Conservation (phyloP, 208 protist species). For the Tetramitus jugosus region DNA sequence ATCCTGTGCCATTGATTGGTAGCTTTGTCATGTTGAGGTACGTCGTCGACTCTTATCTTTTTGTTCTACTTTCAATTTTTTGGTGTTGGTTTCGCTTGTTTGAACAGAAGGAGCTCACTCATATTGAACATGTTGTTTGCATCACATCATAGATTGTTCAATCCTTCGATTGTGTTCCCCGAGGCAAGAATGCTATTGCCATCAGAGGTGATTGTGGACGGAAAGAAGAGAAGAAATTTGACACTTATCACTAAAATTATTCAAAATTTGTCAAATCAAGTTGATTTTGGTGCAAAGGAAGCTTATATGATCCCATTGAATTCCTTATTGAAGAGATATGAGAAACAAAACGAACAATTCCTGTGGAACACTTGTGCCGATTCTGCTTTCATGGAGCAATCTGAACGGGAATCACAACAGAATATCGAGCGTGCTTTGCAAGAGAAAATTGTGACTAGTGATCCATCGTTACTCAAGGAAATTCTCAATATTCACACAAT, state of each 20-base stretch:
- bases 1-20: constrained; percentile 1
- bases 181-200: background rate
- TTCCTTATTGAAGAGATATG: background rate
- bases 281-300: constrained; percentile 28
- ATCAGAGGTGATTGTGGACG: background rate
- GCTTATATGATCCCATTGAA: constrained; percentile 26
- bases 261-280: constrained; percentile 21
- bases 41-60: too few relatives aligned
- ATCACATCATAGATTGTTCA: constrained; percentile 22
- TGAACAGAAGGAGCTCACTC: too few relatives aligned
- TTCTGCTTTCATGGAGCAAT: background rate
- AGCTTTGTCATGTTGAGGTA: constrained; percentile 19
- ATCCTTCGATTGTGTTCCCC: constrained; percentile 20
- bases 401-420: too few relatives aligned
- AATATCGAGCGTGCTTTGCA: too few relatives aligned
- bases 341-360: too few relatives aligned
- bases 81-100: too few relatives aligned
- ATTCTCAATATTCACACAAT: too few relatives aligned
- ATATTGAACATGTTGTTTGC: too few relatives aligned
- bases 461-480: too few relatives aligned
- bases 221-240: background rate
- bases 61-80: too few relatives aligned
- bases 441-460: too few relatives aligned
- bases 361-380: background rate
- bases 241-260: constrained; percentile 22